Evolutionary conservation across 257 asterid species (phyloP).

Genomic region (Solanum gracilifrons): DNA sequence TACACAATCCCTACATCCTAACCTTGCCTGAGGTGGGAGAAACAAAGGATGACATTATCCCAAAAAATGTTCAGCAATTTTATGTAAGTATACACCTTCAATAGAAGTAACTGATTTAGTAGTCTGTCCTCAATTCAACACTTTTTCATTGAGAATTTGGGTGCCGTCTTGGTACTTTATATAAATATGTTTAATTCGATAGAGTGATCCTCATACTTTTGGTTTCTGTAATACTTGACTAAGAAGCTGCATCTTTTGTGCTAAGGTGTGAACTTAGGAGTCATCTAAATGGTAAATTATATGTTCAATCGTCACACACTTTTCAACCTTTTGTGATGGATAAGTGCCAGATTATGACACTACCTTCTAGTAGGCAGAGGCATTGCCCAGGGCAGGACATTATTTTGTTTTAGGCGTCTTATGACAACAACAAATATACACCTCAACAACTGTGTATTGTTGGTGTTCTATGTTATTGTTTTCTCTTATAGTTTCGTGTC

Average conservation of each 20-base stretch:
- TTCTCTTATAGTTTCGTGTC: not conserved
- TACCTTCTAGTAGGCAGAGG: not conserved
- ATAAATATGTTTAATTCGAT: not conserved
- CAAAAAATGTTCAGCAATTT: slow-evolving; percentile 82
- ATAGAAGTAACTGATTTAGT: not conserved
- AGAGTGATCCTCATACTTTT: not conserved
- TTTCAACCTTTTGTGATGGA: not conserved
- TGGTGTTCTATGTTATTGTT: not conserved
- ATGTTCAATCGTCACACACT: not conserved
- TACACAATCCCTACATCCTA: slow-evolving; percentile 81
- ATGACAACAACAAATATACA: not conserved
- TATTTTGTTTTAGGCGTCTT: not conserved
- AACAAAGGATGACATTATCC: slow-evolving; percentile 71
- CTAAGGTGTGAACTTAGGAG: not conserved
- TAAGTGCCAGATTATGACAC: not conserved
- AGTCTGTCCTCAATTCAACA: not conserved
- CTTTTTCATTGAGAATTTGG: not conserved
- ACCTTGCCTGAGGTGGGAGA: slow-evolving; percentile 81
- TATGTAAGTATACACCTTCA: slow-evolving; percentile 46
- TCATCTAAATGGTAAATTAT: not conserved
- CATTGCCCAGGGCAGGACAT: not conserved
- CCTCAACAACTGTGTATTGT: not conserved
- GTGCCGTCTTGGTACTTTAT: not conserved
- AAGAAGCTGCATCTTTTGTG: not conserved
- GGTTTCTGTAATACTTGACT: not conserved